Base-by-base conservation (phyloP, 129 eudicot genomes). In the Solidago caesia region DNA sequence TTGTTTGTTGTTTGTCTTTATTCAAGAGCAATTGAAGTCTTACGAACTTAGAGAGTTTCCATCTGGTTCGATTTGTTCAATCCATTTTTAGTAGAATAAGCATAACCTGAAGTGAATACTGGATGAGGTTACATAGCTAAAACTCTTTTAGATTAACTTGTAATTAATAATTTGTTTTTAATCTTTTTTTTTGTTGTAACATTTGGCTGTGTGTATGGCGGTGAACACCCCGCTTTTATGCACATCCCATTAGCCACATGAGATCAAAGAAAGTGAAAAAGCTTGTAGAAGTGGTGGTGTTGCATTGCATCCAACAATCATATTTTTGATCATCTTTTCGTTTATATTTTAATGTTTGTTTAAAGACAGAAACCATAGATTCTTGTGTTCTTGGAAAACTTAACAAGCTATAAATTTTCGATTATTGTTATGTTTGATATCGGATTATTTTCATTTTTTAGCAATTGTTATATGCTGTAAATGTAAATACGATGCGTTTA, bases 141-240 rank as follows among this genome's bases (percentile, higher is more conserved):
- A 26, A 21, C 33, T 5, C 47, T 33, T 59, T 16, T 58, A 29
- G 27, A 25, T 67, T 68, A 5, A 29, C 65, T 4, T 70, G 76
- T 77, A 77, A 77, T 77, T 77, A 77, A 26, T 76, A 70, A 13
- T 77, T 16, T 77, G 63, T 63, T 57, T 77, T 69, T 5, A 9
- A 16, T 16, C 13, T 58, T 4, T 67, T 75, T 66, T 5, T 4
- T 14, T 11, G 3, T 29, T 27, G 44, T 56, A 1, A 8, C 10
- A 2, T 66, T 44, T 66, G 7, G 52, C 1, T 43, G 44, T 14
- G 21, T 5, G 7, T 1, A 16, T 61, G 10, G 43, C 27, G 43
- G 14, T 29, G 4, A 26, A 15, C 27, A 16, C 26, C 0, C 11
- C 7, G 8, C 61, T 16, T 57, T 57, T 21, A n/a, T 7, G 33